Percentiles rank a stretch among this genome's conserved stretches.
phyloP scores from a whole-genome alignment of 306 rosid genomes.

The Senna siamea region DNA sequence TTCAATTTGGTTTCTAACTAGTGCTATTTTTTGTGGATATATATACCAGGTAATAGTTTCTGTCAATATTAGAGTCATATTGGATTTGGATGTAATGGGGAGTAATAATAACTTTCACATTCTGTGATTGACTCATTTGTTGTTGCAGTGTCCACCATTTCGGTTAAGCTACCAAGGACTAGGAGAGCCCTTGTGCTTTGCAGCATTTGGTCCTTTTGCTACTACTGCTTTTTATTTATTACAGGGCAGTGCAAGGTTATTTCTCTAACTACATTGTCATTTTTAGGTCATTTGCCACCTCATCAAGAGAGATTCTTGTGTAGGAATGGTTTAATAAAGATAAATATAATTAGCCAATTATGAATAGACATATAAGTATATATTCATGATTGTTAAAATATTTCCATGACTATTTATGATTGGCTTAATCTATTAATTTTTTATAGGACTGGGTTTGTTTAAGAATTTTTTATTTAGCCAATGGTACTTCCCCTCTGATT shows the following conservation, averaged over 20 bases:
- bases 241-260: constrained; percentile 75
- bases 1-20: constrained; percentile 65
- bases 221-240: constrained; percentile 82
- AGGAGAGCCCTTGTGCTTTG: constrained; percentile 94
- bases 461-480: background rate
- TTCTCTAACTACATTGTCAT: constrained; percentile 12
- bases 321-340: background rate
- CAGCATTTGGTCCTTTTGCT: constrained; percentile 93
- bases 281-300: background rate
- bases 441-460: background rate
- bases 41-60: constrained; percentile 70
- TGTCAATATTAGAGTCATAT: constrained; percentile 16
- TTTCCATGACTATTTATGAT: background rate
- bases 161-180: constrained; percentile 86
- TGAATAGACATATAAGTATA: too few species aligned
- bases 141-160: constrained; percentile 90
- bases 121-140: constrained; percentile 11
- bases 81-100: constrained; percentile 8
- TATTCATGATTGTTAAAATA: too few species aligned
- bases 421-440: background rate
- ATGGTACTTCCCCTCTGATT: background rate
- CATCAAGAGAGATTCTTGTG: background rate
- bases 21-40: constrained; percentile 76
- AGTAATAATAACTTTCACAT: constrained; percentile 30
- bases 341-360: background rate